Conservation (phyloP, 179 eudicot species). For the Silene noctiflora region DNA sequence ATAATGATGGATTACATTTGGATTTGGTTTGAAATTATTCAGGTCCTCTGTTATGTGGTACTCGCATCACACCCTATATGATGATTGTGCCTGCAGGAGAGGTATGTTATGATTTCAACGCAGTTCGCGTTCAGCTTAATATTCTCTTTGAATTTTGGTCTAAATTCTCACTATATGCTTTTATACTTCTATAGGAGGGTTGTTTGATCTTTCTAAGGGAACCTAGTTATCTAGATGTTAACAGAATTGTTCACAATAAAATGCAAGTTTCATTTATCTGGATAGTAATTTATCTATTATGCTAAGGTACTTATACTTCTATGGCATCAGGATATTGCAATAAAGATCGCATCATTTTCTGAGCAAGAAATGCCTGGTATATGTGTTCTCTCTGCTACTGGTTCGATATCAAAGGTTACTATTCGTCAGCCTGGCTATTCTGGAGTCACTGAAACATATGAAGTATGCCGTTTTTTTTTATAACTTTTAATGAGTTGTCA, state of each 20-base stretch:
- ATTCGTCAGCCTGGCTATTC: background rate
- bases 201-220: background rate
- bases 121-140: background rate
- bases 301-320: background rate
- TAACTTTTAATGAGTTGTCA: background rate
- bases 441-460: background rate
- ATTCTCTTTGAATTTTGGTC: background rate
- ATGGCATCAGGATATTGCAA: background rate
- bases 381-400: background rate
- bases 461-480: background rate
- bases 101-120: slow-evolving; percentile 38
- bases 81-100: slow-evolving; percentile 75
- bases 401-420: background rate
- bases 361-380: background rate
- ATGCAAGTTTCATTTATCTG: background rate
- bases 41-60: slow-evolving; percentile 36
- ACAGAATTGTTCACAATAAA: background rate
- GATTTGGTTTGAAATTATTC: background rate
- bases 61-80: slow-evolving; percentile 71
- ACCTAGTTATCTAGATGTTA: background rate
- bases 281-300: background rate
- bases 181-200: background rate
- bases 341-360: background rate
- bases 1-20: too few species aligned
- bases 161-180: background rate